phyloP scores from a whole-genome alignment of 257 asterid species.

The Echites panduratus region DNA sequence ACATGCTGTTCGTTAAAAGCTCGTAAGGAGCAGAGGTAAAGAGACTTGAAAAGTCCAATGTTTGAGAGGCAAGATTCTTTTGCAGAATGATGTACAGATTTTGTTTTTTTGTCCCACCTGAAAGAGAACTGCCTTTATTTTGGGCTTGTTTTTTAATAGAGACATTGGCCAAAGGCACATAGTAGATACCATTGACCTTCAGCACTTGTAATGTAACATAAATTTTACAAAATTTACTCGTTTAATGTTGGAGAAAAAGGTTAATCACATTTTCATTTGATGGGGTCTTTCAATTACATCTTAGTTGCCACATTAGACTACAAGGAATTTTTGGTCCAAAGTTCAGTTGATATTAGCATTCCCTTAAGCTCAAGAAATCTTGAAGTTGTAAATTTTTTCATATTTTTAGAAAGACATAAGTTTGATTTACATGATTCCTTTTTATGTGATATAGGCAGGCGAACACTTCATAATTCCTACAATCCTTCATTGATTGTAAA shows the following conservation, averaged over 20 bases:
- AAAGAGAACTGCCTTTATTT: not conserved
- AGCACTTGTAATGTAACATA: not conserved
- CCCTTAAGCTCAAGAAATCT: not conserved
- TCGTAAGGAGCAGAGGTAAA: not conserved
- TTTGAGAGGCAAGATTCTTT: conserved; percentile 1
- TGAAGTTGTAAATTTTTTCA: too few species aligned
- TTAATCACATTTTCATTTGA: not conserved
- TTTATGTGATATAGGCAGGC: too few species aligned
- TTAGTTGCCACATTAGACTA: not conserved
- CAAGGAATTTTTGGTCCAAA: too few species aligned
- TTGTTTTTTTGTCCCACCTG: too few species aligned
- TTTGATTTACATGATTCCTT: too few species aligned
- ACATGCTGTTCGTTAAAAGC: conserved; percentile 19
- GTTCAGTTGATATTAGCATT: too few species aligned
- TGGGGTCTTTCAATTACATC: not conserved
- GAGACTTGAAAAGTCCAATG: not conserved
- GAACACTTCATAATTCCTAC: too few species aligned
- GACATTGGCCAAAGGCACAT: not conserved
- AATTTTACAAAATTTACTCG: not conserved
- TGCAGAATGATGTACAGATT: not conserved
- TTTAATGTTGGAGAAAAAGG: not conserved
- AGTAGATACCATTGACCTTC: not conserved
- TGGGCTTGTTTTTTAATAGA: not conserved
- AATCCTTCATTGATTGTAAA: too few species aligned
- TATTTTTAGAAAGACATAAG: too few species aligned